Base-by-base conservation (phyloP, 345 rosid species). In the Luvunga scandens region DNA sequence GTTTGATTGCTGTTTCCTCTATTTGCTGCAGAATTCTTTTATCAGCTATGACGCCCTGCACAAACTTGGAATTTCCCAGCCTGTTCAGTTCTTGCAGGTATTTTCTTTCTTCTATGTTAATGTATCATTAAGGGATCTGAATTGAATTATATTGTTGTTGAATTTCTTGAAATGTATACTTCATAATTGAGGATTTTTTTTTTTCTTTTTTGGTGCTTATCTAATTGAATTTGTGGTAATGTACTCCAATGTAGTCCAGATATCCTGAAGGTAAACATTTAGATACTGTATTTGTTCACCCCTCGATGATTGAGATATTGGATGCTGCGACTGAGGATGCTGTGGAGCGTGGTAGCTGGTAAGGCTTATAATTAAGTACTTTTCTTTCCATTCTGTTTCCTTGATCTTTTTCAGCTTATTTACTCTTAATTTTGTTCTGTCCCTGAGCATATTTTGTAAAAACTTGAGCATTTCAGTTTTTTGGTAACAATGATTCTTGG, bases 41-140 rank as follows among this genome's bases (percentile, higher is more conserved):
- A 84, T 95, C 78, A 82, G 84, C 72, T 93, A 93, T 73, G 97
- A 93, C 25, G 84, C 92, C 53, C 77, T 95, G 89, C 89, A 87
- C 75, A 95, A 94, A 73, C 98, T 95, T 80, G 98, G 99, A 36
- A 93, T 95, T 83, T 85, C 93, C 69, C 97, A 93, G 84, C 93
- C 97, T 73, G 84, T 90, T 67, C 98, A 90, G 86, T 93, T 86
- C 86, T 85, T 95, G 85, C 98, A 92, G 99, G 99, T 93, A 88
- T 81, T 79, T 57, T 81, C 56, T 79, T 73, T 76, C 25, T 28
- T 33, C 76, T 66, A 19, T 31, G 56, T 75, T 83, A 63, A 48
- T 6, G 6, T 75, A 24, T 9, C 72, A 24, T 74, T 34, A 57
- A 60, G 68, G 71, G 79, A 66, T 78, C 42, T 65, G 48, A 55